These are phyloP conservation scores for Takashimella tepidaria DNA, from an alignment of 1,284 basidiomycete species.

Conservation along the genomic window DNA sequence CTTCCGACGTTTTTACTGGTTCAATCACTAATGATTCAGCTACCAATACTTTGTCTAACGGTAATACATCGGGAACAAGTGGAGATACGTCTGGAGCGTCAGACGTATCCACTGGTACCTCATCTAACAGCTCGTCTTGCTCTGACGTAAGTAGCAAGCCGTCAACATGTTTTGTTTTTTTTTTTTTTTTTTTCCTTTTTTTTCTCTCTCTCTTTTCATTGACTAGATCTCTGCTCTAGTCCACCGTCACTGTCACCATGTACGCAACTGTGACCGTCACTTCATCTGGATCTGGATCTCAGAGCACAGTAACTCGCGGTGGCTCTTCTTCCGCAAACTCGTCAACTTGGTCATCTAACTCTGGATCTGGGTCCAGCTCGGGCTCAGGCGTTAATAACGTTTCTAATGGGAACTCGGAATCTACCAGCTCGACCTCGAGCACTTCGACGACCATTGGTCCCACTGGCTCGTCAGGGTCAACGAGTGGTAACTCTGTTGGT, in stretches of 20 bases:
- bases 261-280: conserved; percentile 16
- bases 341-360: neutral
- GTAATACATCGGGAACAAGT: too few species aligned
- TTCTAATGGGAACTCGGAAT: neutral
- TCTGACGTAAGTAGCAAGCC: neutral
- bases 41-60: too few species aligned
- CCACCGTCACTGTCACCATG: conserved; percentile 18
- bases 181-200: neutral
- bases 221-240: conserved; percentile 6
- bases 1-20: neutral
- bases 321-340: neutral
- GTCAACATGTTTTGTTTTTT: neutral
- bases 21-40: conserved; percentile 4
- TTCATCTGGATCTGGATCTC: too few species aligned
- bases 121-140: too few species aligned
- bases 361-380: neutral
- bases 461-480: conserved; percentile 2
- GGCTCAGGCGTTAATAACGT: neutral
- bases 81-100: conserved; percentile 19
- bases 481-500: neutral
- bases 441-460: neutral
- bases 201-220: conserved; percentile 1
- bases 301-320: too few species aligned
- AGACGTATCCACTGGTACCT: too few species aligned
- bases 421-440: neutral